These are phyloP conservation scores for Boletus reticulatus DNA, from an alignment of 768 basidiomycete genomes.

Conservation along the genomic window DNA sequence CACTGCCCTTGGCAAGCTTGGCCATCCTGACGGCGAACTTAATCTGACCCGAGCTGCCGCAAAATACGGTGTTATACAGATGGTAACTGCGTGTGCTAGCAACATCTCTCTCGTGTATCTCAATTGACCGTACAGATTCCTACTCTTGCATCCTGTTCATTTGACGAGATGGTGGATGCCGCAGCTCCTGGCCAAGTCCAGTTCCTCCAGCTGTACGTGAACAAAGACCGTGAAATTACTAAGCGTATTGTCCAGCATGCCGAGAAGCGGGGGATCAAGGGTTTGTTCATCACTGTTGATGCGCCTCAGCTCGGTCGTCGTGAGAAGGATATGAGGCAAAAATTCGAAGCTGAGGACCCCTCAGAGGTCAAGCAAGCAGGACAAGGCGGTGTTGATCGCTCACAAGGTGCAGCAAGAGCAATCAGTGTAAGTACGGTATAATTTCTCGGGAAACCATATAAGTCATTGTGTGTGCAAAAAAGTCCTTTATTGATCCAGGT, in stretches of 20 bases:
- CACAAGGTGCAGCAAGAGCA: conserved; percentile 91
- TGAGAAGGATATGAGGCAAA: conserved; percentile 97
- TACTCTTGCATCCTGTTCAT: conserved; percentile 91
- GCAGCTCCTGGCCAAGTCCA: conserved; percentile 76
- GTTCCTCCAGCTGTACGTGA: conserved; percentile 90
- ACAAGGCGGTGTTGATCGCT: conserved; percentile 62
- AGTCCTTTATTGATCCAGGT: conserved; percentile 95
- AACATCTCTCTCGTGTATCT: not conserved
- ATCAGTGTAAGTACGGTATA: conserved; percentile 64
- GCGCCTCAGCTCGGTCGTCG: conserved; percentile 93
- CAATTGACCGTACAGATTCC: conserved; percentile 62
- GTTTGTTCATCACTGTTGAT: conserved; percentile 95
- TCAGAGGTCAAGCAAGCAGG: conserved; percentile 44
- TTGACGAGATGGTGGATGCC: conserved; percentile 92
- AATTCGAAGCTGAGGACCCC: conserved; percentile 74
- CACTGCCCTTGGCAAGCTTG: conserved; percentile 89
- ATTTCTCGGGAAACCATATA: not conserved
- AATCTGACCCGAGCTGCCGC: conserved; percentile 87
- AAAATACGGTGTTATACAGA: conserved; percentile 72
- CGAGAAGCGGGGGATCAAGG: conserved; percentile 87
- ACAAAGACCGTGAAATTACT: conserved; percentile 84
- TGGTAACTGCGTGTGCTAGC: conserved; percentile 39
- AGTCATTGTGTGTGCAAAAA: not conserved
- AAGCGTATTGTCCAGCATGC: conserved; percentile 88
- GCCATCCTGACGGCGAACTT: conserved; percentile 94